These are phyloP conservation scores for Tricholoma terreum DNA, from an alignment of 768 basidiomycete genomes.

Conservation along the genomic window DNA sequence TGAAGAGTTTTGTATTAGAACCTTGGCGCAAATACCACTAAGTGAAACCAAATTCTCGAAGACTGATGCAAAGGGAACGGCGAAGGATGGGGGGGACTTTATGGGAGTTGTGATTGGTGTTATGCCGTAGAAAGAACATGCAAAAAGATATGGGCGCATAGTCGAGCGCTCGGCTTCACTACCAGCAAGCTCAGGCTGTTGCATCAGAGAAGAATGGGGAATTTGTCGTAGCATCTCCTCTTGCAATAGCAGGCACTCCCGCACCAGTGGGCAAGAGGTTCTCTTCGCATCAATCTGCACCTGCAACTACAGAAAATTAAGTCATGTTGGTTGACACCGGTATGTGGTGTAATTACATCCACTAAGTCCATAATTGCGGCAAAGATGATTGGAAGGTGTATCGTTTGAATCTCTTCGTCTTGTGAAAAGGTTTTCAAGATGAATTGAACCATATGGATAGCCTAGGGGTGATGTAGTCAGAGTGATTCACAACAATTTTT, in stretches of 20 bases:
- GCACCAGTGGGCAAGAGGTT: conserved; percentile 32
- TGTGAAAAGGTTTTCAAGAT: conserved; percentile 74
- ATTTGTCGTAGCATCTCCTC: conserved; percentile 53
- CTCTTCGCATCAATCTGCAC: conserved; percentile 35
- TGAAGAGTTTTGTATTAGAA: conserved; percentile 29
- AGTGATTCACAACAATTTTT: conserved; percentile 1
- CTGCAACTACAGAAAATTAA: conserved; percentile 28
- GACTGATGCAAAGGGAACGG: conserved; percentile 52
- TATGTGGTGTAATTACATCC: conserved; percentile 43
- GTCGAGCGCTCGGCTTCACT: conserved; percentile 27
- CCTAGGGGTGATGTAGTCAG: conserved; percentile 36
- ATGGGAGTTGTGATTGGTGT: conserved; percentile 20
- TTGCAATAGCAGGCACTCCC: conserved; percentile 45
- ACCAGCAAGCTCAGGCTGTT: conserved; percentile 45
- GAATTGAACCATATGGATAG: conserved; percentile 66
- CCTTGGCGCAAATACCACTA: conserved; percentile 41
- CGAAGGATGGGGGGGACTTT: conserved; percentile 23
- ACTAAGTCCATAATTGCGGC: conserved; percentile 62
- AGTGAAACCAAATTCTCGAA: conserved; percentile 55
- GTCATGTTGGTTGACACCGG: not conserved
- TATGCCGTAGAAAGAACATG: conserved; percentile 61
- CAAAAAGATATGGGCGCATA: conserved; percentile 50
- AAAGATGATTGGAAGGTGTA: conserved; percentile 82
- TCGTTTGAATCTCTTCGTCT: conserved; percentile 81
- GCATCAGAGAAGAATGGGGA: conserved; percentile 46